Evolutionary conservation across 192 early-diverging fungal species (phyloP), one percentile per base, ranked within the genome.

Genomic region (Podila horticola): DNA sequence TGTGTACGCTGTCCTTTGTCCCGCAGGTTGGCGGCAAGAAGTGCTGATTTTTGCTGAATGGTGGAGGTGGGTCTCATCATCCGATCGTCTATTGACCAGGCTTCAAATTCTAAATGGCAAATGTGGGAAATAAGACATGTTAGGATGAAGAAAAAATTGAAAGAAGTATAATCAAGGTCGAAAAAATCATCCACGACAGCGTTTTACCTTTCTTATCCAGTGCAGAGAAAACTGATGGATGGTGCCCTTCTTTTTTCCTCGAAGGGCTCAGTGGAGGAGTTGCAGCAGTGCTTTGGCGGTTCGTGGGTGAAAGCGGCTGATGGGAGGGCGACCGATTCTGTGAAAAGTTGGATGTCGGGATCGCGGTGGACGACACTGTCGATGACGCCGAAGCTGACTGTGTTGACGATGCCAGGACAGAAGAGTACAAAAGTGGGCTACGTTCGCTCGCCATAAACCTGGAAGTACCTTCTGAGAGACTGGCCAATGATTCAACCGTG

Each of bases 231-330:
- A 59, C 50, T 26, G 71, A 57, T 15, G 58, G 66, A n/a, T 69
- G 66, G 33, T 45, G 15, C 0, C 66, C 34, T 7, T 81, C 77
- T 31, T 73, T 81, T 38, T 73, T 73, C 38, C 77, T 71, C 10
- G 77, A 81, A 12, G 77, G 77, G 19, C 77, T 81, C 24, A 81
- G 30, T 15, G 77, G 77, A 59, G 71, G 77, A n/a, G 77, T 81
- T 2, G 70, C 69, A 10, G 76, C 69, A 29, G 69, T 36, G 3
- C 71, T 58, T 29, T 52, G 55, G 17, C 55, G 63, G 9, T 55
- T 52, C 5, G 58, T 49, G 5, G 63, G 62, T 0, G 77, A 81
- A 28, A 73, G 51, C 2, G 77, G 48, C 7, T 72, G 69, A 41
- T 69, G 77, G 6, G 68, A 70, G 19, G 60, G 28, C 4, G 70